Evolutionary conservation across 2,329 filamentous ascomycete species (phyloP).

Genomic region (Fusarium cicatricum): DNA sequence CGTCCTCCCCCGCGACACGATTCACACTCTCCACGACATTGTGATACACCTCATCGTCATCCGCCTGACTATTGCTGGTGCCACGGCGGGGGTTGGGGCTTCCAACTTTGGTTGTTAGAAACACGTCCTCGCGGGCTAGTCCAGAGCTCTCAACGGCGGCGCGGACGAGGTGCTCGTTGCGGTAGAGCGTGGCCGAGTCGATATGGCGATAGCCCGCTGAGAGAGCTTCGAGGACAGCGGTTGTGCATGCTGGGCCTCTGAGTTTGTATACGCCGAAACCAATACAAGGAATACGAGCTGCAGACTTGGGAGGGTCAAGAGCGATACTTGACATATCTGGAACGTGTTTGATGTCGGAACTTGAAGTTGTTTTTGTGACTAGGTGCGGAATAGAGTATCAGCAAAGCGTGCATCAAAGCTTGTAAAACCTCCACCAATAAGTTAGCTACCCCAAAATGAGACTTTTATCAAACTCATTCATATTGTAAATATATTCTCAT

Average conservation of each 20-base stretch:
- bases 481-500: no score
- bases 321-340: no score
- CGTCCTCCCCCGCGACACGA: slow-evolving; percentile 63
- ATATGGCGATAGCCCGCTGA: slow-evolving; percentile 68
- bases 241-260: slow-evolving; percentile 59
- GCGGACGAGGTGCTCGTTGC: slow-evolving; percentile 73
- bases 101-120: slow-evolving; percentile 76
- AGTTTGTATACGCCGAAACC: slow-evolving; percentile 78
- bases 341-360: no score
- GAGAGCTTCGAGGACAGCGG: slow-evolving; percentile 67
- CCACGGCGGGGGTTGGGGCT: slow-evolving; percentile 45
- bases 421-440: no score
- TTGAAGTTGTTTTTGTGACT: no score
- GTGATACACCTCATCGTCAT: slow-evolving; percentile 65
- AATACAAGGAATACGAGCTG: slow-evolving; percentile 64
- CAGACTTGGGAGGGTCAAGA: slow-evolving; percentile 33
- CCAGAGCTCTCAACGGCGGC: slow-evolving; percentile 66
- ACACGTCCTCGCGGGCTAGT: slow-evolving; percentile 66
- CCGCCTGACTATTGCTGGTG: background rate
- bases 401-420: no score
- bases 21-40: slow-evolving; percentile 68
- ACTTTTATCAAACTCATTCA: no score
- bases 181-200: slow-evolving; percentile 70
- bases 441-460: no score
- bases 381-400: no score